Base-by-base conservation (phyloP, 2,329 filamentous ascomycete genomes). In the Diaporthe sp. region DNA sequence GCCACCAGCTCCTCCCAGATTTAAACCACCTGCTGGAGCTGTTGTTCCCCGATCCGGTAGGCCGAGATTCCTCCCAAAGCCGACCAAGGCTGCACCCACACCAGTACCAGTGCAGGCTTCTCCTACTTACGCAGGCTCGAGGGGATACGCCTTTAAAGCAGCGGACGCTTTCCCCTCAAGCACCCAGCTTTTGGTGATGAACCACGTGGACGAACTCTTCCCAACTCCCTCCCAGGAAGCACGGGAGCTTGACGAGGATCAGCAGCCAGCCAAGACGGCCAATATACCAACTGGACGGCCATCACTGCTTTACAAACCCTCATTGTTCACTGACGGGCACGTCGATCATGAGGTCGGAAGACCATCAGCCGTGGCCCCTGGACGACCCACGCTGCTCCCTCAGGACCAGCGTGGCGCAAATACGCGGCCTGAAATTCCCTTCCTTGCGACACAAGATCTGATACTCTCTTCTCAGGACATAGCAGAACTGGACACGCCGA, bases 201-300 rank as follows among this genome's bases (percentile, higher is more conserved):
- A 80, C 55, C 84, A 89, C 75, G 79, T 88, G 10, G 88, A 90
- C 53, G 88, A 90, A 72, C 86, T 91, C 76, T 88, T 91, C 60
- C 89, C 89, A 0, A 88, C 86, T n/a, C 85, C 88, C 0, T 90
- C 89, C 0, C 90, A 92, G 78, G 88, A 90, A 79, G 84, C 85
- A 9, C 84, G 86, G 25, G 90, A 92, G 79, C 81, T 92, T 4
- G 80, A 84, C 2, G 86, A 87, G 44, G 85, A 88, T 76, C 58
- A 73, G 42, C 17, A 37, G 8, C 25, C 25, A 28, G 25, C 2
- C 19, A 19, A 15, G 4, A 13, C 25, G 10, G 49, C 46, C 37
- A 39, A 31, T 22, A 8, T 34, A 37, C 37, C 17, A 57, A 19
- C 37, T 10, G 9, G 58, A 10, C 34, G 34, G 28, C 17, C 58